Base-by-base conservation (phyloP, 1,139 yeast species). In the Scheffersomyces quercinus region DNA sequence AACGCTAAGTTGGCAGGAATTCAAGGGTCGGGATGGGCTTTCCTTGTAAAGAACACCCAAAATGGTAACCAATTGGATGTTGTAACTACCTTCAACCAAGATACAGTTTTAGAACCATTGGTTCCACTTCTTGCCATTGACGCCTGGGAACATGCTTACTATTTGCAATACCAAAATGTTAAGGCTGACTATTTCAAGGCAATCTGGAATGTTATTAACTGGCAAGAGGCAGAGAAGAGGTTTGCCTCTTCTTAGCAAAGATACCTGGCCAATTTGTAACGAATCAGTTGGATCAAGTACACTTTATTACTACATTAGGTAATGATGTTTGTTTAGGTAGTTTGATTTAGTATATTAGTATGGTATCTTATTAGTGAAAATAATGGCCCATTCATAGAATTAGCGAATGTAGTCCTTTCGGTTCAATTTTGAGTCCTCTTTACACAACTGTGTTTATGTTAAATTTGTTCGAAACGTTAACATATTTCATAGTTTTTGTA, bases 121-220 rank as follows among this genome's bases (percentile, higher is more conserved):
- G 68, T 67, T 41, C 75, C 77, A 14, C 68, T 73, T 54, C 61
- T 74, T 47, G 79, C 76, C 16, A 70, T 74, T 55, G 79, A 74
- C 57, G 76, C 77, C 41, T 74, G 79, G 79, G 79, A 74, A 55
- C 79, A 74, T 52, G 79, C 79, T 44, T 74, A 73, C 60, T 74
- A 74, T 60, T 68, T 73, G 54, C 78, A 74, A 51, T 73, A 74
- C 58, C 76, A 71, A 55, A 74, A 73, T 51, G 75, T 70, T 48
- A 73, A 74, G 62, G 72, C 65, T 29, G 75, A 70, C 53, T 73
- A 74, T 58, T 70, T 74, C 59, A 67, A 73, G 55, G 77, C 77
- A 45, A 71, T 74, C 53, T 73, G 76, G 76, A 67, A 73, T 47
- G 79, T 73, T 34, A 67, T 74, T 54, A 73, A 69, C 65, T 74